Percentiles rank a stretch among this genome's conserved stretches.
These are phyloP conservation scores for Pythium vanterpoolii DNA, from an alignment of 352 stramenopile genomes.

Conservation along the genomic window DNA sequence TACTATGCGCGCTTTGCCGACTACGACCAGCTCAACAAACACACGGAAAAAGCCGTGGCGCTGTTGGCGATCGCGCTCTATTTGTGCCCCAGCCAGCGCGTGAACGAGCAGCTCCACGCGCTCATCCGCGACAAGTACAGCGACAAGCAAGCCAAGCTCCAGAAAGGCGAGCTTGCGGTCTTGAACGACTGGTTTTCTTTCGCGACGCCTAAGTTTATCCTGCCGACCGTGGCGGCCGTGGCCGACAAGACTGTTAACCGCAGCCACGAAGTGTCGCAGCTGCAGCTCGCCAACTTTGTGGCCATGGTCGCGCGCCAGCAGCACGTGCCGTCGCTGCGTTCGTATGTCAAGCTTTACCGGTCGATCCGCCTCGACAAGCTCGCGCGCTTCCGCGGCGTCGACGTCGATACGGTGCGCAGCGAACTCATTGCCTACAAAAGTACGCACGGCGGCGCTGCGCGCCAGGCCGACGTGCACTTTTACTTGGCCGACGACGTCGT, in stretches of 20 bases:
- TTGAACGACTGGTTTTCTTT: conserved; percentile 92
- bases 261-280: conserved; percentile 58
- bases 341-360: conserved; percentile 97
- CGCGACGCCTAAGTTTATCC: conserved; percentile 95
- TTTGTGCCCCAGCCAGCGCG: conserved; percentile 83
- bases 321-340: conserved; percentile 89
- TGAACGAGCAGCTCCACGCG: conserved; percentile 84
- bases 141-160: conserved; percentile 86
- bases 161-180: conserved; percentile 75
- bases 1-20: conserved; percentile 91
- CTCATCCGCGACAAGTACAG: conserved; percentile 94
- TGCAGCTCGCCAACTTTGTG: conserved; percentile 86
- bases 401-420: conserved; percentile 57
- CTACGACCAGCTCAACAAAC: conserved; percentile 95
- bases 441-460: conserved; percentile 35
- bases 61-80: conserved; percentile 90
- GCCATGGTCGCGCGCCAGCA: conserved; percentile 88
- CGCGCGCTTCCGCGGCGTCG: conserved; percentile 85
- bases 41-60: conserved; percentile 94
- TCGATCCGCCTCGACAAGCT: conserved; percentile 95
- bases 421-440: conserved; percentile 85
- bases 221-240: conserved; percentile 62
- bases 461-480: conserved; percentile 72
- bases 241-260: conserved; percentile 46
- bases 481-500: conserved; percentile 76